phyloP scores from a whole-genome alignment of 768 basidiomycete genomes.

The Mycena latifolia region DNA sequence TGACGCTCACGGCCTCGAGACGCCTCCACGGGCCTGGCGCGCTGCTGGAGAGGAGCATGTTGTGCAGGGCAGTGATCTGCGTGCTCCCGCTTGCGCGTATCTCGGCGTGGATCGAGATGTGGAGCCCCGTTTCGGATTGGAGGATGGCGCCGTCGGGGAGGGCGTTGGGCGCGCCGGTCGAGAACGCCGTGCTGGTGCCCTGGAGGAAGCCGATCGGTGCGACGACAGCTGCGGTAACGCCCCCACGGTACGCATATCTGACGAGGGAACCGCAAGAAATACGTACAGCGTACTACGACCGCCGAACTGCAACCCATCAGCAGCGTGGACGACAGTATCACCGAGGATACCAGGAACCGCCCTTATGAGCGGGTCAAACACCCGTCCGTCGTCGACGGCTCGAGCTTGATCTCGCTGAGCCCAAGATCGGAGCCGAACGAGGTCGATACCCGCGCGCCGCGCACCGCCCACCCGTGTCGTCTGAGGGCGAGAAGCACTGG shows the following conservation, averaged over 20 bases:
- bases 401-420: slow-evolving; percentile 73
- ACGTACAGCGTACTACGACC: slow-evolving; percentile 64
- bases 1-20: slow-evolving; percentile 44
- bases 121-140: slow-evolving; percentile 76
- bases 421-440: slow-evolving; percentile 76
- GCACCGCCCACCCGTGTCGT: slow-evolving; percentile 65
- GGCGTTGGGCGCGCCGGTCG: slow-evolving; percentile 67
- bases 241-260: slow-evolving; percentile 81
- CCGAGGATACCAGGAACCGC: slow-evolving; percentile 47
- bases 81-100: slow-evolving; percentile 68
- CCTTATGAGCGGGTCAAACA: slow-evolving; percentile 61
- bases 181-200: slow-evolving; percentile 77
- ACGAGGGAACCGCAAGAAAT: no score
- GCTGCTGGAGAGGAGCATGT: slow-evolving; percentile 52
- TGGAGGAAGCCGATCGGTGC: slow-evolving; percentile 72
- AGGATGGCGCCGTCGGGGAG: slow-evolving; percentile 75
- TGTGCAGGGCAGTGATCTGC: slow-evolving; percentile 68
- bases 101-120: slow-evolving; percentile 58
- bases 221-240: slow-evolving; percentile 78
- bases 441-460: slow-evolving; percentile 70
- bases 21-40: slow-evolving; percentile 47
- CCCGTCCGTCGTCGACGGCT: slow-evolving; percentile 80
- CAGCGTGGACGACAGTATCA: slow-evolving; percentile 65
- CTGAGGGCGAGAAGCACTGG: no score
- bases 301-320: slow-evolving; percentile 71